phyloP scores from a whole-genome alignment of 106 monocot genomes.

The Dactylorhiza incarnata region DNA sequence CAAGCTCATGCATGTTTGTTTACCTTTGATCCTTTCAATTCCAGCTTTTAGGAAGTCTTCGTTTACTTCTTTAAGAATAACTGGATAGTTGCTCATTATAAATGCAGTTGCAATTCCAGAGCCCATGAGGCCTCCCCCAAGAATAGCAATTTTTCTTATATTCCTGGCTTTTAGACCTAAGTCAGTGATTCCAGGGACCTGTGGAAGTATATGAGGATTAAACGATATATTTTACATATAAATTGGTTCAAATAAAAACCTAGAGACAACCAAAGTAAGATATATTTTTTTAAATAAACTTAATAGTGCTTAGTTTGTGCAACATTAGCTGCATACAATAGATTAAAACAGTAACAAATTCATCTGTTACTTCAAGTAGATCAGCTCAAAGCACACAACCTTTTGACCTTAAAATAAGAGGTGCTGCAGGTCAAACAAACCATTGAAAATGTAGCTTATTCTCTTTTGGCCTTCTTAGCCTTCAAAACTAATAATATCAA shows the following conservation, averaged over 20 bases:
- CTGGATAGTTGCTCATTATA: conserved; percentile 63
- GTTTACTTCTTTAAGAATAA: conserved; percentile 95
- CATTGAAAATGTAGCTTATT: too few relatives aligned
- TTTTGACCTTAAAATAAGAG: too few relatives aligned
- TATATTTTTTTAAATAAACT: too few relatives aligned
- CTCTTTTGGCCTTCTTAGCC: too few relatives aligned
- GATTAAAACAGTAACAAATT: too few relatives aligned
- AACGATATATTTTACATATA: background rate
- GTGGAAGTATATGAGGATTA: conserved; percentile 9
- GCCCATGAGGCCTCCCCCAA: conserved; percentile 97
- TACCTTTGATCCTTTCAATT: conserved; percentile 80
- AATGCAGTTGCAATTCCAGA: conserved; percentile 95
- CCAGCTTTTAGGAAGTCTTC: conserved; percentile 77
- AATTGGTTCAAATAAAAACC: background rate
- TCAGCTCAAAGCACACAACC: too few relatives aligned
- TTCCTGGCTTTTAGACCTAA: conserved; percentile 60
- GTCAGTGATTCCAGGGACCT: conserved; percentile 86
- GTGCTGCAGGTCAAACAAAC: too few relatives aligned
- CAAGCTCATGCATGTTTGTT: background rate
- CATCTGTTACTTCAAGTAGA: too few relatives aligned
- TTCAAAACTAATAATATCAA: too few relatives aligned
- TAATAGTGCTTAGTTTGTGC: too few relatives aligned
- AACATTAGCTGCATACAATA: too few relatives aligned
- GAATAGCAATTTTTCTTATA: conserved; percentile 79
- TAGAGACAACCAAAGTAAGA: too few relatives aligned